Percentiles rank a stretch among this genome's conserved stretches.
These are phyloP conservation scores for Linum lewisii DNA, from an alignment of 345 rosid species.

Conservation along the genomic window DNA sequence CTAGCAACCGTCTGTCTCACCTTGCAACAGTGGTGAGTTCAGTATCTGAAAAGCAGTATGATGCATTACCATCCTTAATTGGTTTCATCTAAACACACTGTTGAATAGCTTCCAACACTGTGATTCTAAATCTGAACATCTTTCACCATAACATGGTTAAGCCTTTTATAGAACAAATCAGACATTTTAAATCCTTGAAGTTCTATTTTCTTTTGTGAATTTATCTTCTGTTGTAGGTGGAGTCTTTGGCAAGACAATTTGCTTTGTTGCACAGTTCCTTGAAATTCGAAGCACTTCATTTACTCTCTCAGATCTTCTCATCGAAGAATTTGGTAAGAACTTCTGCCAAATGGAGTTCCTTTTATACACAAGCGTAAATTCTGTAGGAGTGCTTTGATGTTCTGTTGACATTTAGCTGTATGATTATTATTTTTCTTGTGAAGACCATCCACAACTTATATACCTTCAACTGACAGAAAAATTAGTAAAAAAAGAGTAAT, in stretches of 20 bases:
- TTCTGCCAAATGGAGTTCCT: background rate
- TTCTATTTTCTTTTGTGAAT: constrained; percentile 2
- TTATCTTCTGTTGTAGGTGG: constrained; percentile 34
- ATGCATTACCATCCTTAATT: background rate
- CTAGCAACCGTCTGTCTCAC: constrained; percentile 30
- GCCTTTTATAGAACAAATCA: too few species aligned
- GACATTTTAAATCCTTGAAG: background rate
- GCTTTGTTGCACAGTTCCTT: constrained; percentile 64
- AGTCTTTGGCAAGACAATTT: constrained; percentile 54
- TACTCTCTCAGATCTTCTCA: constrained; percentile 62
- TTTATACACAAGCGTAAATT: background rate
- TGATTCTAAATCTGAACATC: background rate
- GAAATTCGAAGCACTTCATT: constrained; percentile 76
- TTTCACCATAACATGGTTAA: too few species aligned
- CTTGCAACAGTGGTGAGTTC: constrained; percentile 55
- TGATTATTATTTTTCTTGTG: too few species aligned
- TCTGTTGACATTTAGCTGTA: too few species aligned
- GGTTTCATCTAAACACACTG: background rate
- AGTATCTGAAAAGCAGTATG: background rate
- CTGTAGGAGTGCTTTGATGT: too few species aligned
- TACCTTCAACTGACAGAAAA: too few species aligned
- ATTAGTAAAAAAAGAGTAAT: too few species aligned
- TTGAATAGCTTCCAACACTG: background rate
- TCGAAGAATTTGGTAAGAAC: constrained; percentile 41
- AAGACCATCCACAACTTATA: too few species aligned